Percentiles rank a stretch among this genome's conserved stretches.
Conservation (phyloP, 345 rosid species). For the Linum trigynum region DNA sequence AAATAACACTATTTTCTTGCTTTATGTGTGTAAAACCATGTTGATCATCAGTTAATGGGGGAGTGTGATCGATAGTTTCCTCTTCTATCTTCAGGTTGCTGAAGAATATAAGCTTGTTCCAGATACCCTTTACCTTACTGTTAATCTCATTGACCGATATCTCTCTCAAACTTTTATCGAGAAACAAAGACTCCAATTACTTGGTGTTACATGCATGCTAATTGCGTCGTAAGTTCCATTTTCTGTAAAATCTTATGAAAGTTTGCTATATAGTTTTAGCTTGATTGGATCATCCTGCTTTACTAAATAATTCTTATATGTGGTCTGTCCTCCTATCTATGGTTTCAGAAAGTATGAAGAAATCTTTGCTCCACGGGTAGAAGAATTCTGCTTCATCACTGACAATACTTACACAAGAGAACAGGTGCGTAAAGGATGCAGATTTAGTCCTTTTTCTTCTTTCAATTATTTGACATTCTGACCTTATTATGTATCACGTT, state of each 20-base stretch:
- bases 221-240: conserved; percentile 80
- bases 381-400: conserved; percentile 89
- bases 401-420: conserved; percentile 74
- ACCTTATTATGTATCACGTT: neutral
- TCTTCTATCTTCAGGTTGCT: conserved; percentile 53
- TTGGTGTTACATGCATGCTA: conserved; percentile 93
- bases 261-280: neutral
- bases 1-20: neutral
- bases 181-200: conserved; percentile 83
- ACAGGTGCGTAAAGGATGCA: conserved; percentile 39
- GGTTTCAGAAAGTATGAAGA: conserved; percentile 81
- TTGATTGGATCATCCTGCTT: neutral
- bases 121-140: conserved; percentile 86
- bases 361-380: conserved; percentile 71
- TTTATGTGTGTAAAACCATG: conserved; percentile 12
- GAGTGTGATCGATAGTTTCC: conserved; percentile 9
- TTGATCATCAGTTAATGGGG: neutral
- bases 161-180: conserved; percentile 56
- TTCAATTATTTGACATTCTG: neutral
- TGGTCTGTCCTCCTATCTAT: conserved; percentile 16
- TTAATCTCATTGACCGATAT: conserved; percentile 80
- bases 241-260: conserved; percentile 3
- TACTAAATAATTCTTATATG: conserved; percentile 15
- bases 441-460: neutral
- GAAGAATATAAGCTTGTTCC: conserved; percentile 85